phyloP scores from a whole-genome alignment of 805 yeast species.

The Lipomyces yamanashiensis region DNA sequence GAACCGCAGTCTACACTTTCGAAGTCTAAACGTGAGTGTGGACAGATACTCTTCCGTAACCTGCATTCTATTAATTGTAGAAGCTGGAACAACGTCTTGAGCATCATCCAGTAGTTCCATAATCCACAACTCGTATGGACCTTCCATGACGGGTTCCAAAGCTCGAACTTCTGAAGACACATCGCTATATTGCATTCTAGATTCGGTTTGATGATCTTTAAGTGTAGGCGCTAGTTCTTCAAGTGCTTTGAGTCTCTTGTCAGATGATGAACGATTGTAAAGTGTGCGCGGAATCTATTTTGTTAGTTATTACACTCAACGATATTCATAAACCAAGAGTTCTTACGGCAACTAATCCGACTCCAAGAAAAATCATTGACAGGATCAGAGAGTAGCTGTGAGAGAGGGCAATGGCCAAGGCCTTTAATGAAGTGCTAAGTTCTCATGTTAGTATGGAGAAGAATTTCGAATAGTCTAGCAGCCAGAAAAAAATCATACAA shows the following conservation, averaged over 20 bases:
- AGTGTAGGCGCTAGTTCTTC: constrained; percentile 62
- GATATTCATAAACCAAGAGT: not conserved
- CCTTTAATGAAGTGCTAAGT: constrained; percentile 55
- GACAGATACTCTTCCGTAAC: constrained; percentile 53
- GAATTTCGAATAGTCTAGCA: not conserved
- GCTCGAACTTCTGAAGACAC: constrained; percentile 62
- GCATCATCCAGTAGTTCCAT: constrained; percentile 51
- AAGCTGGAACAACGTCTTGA: constrained; percentile 35
- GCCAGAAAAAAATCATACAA: constrained; percentile 39
- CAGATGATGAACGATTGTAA: constrained; percentile 47
- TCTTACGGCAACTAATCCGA: constrained; percentile 62
- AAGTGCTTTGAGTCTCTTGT: constrained; percentile 44
- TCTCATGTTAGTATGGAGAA: not conserved
- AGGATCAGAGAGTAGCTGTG: constrained; percentile 75
- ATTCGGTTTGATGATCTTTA: constrained; percentile 66
- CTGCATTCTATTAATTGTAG: constrained; percentile 37
- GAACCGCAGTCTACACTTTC: constrained; percentile 56
- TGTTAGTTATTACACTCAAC: not conserved
- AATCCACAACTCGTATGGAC: constrained; percentile 69
- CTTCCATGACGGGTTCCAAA: constrained; percentile 53
- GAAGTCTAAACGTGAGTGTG: constrained; percentile 57
- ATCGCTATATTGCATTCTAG: constrained; percentile 65
- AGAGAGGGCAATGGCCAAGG: constrained; percentile 72
- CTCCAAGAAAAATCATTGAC: constrained; percentile 84
- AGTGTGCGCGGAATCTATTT: constrained; percentile 57